Base-by-base conservation (phyloP, 176 grass and related monocot species). In the Olyra latifolia region DNA sequence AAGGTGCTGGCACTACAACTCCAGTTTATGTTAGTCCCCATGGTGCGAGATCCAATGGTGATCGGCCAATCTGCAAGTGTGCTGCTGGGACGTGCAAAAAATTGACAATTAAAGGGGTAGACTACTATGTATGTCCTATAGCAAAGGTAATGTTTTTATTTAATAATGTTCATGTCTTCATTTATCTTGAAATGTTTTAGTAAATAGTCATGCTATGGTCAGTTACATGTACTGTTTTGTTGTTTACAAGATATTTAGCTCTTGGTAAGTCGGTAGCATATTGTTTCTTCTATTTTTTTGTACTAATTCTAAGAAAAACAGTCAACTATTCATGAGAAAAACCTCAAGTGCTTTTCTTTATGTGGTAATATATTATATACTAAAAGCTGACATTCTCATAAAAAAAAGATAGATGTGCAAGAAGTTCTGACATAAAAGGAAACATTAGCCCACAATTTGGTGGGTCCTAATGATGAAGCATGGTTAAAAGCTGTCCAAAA, bases 71-170 rank as follows among this genome's bases (percentile, higher is more conserved):
- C 42, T 97, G 94, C 60, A 64, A 48, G 66, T 97, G 94, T 87
- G 45, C 60, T 24, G 91, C 91, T 66, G 94, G 94, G 48, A 29
- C 56, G 58, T 97, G 94, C 70, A 81, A 0, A 23, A 20, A 29
- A 44, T 7, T 6, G 45, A 75, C 5, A 47, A 60, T 71, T 55
- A 66, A 53, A 10, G 71, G 71, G 20, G 59, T 69, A 54, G 68
- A 62, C 25, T 94, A 62, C 42, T 97, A 91, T 80, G 61, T 85
- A 22, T 93, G 93, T 32, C 35, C 41, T 65, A 82, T 91, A 84
- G 71, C 9, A 41, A 86, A 93, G 93, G 90, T 97, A 97, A 65
- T 82, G 14, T 35, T 82, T 66, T 27, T 48, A 15, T 30, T 52
- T 20, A 29, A 62, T 78, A 61, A 6, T 49, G 9, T 52, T n/a